Base-by-base conservation (phyloP, 257 asterid genomes). In the Avicennia marina region DNA sequence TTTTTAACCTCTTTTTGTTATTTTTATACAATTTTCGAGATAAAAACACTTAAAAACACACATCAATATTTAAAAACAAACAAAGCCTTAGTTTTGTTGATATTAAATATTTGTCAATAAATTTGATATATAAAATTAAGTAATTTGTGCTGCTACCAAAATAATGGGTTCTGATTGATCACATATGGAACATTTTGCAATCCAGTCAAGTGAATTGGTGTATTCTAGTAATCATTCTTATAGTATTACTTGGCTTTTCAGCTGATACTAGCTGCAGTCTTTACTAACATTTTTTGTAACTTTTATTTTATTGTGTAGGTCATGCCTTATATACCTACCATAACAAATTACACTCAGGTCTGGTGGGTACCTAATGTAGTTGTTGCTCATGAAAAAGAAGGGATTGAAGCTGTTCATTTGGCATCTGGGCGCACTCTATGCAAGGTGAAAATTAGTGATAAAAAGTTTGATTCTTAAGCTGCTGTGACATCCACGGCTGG, bases 351-450 rank as follows among this genome's bases (percentile, higher is more conserved):
- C 75, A 93, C 99, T 50, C 86, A 86, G 66, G 86, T 89, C 52
- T 93, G 99, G 99, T 93, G 96, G 99, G 95, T 93, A 31, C 96
- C 99, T 72, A 93, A 93, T 71, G 96, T 89, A 64, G 83, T 93
- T 41, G 95, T 93, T 75, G 91, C 87, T 74, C 97, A 93, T 73
- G 86, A 84, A 63, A 93, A 86, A 69, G 97, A 89, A 82, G 97
- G 97, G 48, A 89, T 93, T 63, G 99, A 93, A 78, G 99, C 91
- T 64, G 66, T 89, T 74, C 99, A 93, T 84, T 75, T 93, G 72
- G 99, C 97, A 63, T 58, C 99, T 32, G 97, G 99, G 2, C 97
- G 96, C 74, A 93, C 97, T 16, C 15, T 93, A 39, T 93, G 99
- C 69, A 86, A 86, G 97, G 99, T 89, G 71, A 78, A 56, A 56